Evolutionary conservation across 2,329 filamentous ascomycete species (phyloP).

Genomic region (Apiospora kogelbergensis): DNA sequence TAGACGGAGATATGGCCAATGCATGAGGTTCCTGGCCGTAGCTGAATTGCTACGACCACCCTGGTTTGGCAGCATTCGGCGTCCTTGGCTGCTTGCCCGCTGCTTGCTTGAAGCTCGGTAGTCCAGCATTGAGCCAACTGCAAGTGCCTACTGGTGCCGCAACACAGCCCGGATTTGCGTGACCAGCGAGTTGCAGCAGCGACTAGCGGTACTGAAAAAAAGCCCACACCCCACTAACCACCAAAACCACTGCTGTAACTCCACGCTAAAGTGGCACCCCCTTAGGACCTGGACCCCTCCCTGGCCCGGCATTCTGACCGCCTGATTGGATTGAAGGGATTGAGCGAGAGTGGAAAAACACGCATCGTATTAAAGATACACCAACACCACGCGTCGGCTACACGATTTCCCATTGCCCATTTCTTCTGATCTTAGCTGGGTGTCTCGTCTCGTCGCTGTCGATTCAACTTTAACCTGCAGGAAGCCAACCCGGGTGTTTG

Average conservation of each 20-base stretch:
- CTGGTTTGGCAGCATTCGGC: not conserved
- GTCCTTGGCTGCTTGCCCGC: not conserved
- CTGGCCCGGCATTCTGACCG: not conserved
- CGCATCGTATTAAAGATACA: slow-evolving; percentile 20
- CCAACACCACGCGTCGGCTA: slow-evolving; percentile 32
- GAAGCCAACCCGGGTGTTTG: slow-evolving; percentile 19
- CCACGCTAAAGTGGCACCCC: not conserved
- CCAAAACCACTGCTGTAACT: slow-evolving; percentile 4
- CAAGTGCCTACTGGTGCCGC: not conserved
- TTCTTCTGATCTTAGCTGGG: not conserved
- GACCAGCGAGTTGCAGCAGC: not conserved
- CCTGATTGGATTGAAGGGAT: slow-evolving; percentile 18
- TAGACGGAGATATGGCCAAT: slow-evolving; percentile 13
- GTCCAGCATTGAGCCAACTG: not conserved
- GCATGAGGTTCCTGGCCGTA: slow-evolving; percentile 22
- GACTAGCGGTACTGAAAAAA: not conserved
- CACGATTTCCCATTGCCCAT: slow-evolving; percentile 21
- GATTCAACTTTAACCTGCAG: slow-evolving; percentile 11
- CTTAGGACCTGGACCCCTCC: not conserved
- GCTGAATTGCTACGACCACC: not conserved
- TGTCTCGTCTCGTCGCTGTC: not conserved
- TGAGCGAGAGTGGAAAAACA: slow-evolving; percentile 9
- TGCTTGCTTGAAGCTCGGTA: not conserved
- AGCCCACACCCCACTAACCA: not conserved
- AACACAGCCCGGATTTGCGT: slow-evolving; percentile 1